A percentile compares a stretch with the other conserved stretches of the same genome.
phyloP scores from a whole-genome alignment of 192 early-diverging fungal species.

The Rhizophagus clarus region DNA sequence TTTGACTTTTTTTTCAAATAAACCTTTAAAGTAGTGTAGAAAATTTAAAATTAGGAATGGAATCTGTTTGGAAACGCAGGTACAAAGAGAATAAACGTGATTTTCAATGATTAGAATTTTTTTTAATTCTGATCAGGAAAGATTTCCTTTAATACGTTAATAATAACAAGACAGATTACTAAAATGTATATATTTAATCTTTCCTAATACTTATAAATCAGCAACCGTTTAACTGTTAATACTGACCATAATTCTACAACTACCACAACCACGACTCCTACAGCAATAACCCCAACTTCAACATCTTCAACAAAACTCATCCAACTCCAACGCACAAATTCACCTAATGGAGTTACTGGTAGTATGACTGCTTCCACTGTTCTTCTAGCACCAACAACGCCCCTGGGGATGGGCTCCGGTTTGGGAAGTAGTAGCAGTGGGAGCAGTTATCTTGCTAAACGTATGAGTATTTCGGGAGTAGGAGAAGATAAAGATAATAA shows the following conservation, averaged over 20 bases:
- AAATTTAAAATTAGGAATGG: background rate
- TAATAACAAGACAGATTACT: background rate
- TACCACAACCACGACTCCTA: conserved; percentile 24
- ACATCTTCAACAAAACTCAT: conserved; percentile 32
- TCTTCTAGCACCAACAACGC: conserved; percentile 31
- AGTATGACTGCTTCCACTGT: conserved; percentile 23
- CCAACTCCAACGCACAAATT: conserved; percentile 32
- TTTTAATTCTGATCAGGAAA: background rate
- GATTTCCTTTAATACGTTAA: too few species aligned
- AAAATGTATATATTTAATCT: background rate
- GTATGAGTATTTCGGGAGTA: conserved; percentile 12
- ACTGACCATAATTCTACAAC: conserved; percentile 24
- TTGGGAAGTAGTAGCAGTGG: background rate
- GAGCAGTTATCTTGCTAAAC: conserved; percentile 21
- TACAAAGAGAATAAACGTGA: background rate
- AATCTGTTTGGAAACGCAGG: conserved; percentile 16
- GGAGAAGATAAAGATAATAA: conserved; percentile 27
- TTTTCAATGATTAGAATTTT: background rate
- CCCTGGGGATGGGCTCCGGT: conserved; percentile 13
- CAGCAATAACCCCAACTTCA: conserved; percentile 21
- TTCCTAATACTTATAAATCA: background rate
- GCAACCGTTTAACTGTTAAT: conserved; percentile 31
- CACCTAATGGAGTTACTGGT: conserved; percentile 24
- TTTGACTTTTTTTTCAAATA: background rate
- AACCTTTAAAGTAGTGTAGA: background rate